Evolutionary conservation across 805 yeast genomes (phyloP).

Genomic region (Candida corydali): DNA sequence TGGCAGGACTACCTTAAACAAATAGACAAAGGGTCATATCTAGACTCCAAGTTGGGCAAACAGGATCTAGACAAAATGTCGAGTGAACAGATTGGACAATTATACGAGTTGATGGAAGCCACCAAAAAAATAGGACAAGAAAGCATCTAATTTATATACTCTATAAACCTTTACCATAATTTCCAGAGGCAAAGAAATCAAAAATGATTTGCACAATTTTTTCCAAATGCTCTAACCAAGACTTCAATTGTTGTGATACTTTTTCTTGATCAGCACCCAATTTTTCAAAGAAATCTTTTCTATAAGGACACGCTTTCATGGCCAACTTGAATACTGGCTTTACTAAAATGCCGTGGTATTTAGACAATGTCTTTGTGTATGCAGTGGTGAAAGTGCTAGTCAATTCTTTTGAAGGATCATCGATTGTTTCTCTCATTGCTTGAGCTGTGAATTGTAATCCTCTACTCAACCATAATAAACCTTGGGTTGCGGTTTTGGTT

Average conservation of each 20-base stretch:
- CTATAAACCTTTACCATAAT: slow-evolving; percentile 84
- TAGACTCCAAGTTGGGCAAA: slow-evolving; percentile 48
- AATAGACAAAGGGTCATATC: slow-evolving; percentile 47
- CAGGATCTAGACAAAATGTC: slow-evolving; percentile 75
- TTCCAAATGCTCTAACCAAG: slow-evolving; percentile 77
- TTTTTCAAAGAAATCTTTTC: slow-evolving; percentile 79
- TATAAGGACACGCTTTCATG: slow-evolving; percentile 92
- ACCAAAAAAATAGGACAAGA: slow-evolving; percentile 37
- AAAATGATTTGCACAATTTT: slow-evolving; percentile 66
- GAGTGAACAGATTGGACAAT: slow-evolving; percentile 84
- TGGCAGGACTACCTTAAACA: slow-evolving; percentile 84
- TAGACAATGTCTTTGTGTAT: slow-evolving; percentile 73
- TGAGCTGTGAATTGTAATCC: slow-evolving; percentile 89
- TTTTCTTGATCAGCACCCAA: slow-evolving; percentile 71
- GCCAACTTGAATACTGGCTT: slow-evolving; percentile 89
- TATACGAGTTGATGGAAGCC: slow-evolving; percentile 75
- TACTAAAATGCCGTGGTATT: slow-evolving; percentile 77
- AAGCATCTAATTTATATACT: slow-evolving; percentile 2
- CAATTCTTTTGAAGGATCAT: slow-evolving; percentile 60
- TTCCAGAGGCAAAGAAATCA: slow-evolving; percentile 73
- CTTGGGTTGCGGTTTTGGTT: slow-evolving; percentile 83
- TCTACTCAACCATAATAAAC: slow-evolving; percentile 78
- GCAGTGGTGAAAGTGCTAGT: slow-evolving; percentile 77
- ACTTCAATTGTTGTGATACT: slow-evolving; percentile 60
- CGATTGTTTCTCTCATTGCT: slow-evolving; percentile 78